phyloP scores from a whole-genome alignment of 345 rosid genomes.

The Syzygium aromaticum region DNA sequence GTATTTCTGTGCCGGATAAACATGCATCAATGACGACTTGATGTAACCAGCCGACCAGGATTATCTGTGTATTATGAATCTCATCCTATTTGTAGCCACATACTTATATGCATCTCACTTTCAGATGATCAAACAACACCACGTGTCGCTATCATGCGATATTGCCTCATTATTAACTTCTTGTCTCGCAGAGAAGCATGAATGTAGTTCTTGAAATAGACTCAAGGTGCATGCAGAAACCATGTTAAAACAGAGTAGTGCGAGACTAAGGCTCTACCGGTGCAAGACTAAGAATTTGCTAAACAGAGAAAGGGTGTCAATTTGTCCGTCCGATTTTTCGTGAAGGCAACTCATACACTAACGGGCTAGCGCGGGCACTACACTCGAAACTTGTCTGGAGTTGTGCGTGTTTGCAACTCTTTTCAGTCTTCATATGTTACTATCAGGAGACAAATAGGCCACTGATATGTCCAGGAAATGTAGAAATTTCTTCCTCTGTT shows the following conservation, averaged over 20 bases:
- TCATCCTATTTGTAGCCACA: neutral
- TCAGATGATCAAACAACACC: neutral
- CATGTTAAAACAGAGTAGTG: neutral
- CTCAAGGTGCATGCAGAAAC: neutral
- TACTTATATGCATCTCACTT: neutral
- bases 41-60: neutral
- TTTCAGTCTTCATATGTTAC: neutral
- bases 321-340: neutral
- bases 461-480: neutral
- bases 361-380: neutral
- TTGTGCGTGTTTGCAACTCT: neutral
- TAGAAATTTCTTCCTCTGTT: neutral
- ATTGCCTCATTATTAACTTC: neutral
- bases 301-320: neutral
- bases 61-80: neutral
- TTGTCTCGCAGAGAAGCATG: neutral
- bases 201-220: neutral
- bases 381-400: neutral
- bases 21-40: neutral
- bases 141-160: accelerated
- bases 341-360: neutral
- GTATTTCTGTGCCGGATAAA: neutral
- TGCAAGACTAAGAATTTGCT: neutral
- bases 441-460: neutral
- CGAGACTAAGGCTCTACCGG: neutral